Evolutionary conservation across 768 basidiomycete genomes (phyloP).

Genomic region (Leccinellum albellum): DNA sequence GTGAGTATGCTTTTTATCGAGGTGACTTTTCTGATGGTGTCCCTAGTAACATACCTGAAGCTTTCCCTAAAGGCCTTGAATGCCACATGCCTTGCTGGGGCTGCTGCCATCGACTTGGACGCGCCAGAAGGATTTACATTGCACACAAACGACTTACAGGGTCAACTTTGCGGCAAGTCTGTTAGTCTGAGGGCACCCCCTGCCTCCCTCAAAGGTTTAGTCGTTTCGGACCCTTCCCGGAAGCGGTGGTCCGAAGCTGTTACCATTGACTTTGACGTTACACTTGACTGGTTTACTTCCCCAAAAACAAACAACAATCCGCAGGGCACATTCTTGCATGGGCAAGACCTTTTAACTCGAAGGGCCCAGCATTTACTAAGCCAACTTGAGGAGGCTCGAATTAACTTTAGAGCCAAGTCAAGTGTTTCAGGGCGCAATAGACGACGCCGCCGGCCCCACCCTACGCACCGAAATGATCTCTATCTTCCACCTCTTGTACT

Average conservation of each 20-base stretch:
- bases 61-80: slow-evolving; percentile 54
- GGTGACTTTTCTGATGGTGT: slow-evolving; percentile 5
- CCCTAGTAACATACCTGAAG: slow-evolving; percentile 80
- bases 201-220: slow-evolving; percentile 47
- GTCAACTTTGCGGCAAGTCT: slow-evolving; percentile 60
- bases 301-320: slow-evolving; percentile 47
- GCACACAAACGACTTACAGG: slow-evolving; percentile 74
- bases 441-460: slow-evolving; percentile 9
- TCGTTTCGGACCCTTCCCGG: slow-evolving; percentile 36
- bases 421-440: not conserved
- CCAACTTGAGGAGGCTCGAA: slow-evolving; percentile 21
- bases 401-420: not conserved
- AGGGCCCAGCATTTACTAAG: slow-evolving; percentile 56
- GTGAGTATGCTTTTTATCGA: slow-evolving; percentile 38
- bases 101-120: slow-evolving; percentile 50
- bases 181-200: slow-evolving; percentile 56
- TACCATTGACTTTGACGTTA: slow-evolving; percentile 47
- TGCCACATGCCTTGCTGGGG: slow-evolving; percentile 49
- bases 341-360: slow-evolving; percentile 68
- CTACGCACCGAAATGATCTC: slow-evolving; percentile 45
- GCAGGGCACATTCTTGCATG: slow-evolving; percentile 64
- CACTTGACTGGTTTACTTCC: slow-evolving; percentile 67
- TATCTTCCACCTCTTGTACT: slow-evolving; percentile 43
- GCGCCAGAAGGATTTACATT: slow-evolving; percentile 59
- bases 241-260: slow-evolving; percentile 68